A percentile compares a stretch with the other conserved stretches of the same genome.
These are phyloP conservation scores for Leonotis leonurus DNA, from an alignment of 257 asterid species.

Conservation along the genomic window DNA sequence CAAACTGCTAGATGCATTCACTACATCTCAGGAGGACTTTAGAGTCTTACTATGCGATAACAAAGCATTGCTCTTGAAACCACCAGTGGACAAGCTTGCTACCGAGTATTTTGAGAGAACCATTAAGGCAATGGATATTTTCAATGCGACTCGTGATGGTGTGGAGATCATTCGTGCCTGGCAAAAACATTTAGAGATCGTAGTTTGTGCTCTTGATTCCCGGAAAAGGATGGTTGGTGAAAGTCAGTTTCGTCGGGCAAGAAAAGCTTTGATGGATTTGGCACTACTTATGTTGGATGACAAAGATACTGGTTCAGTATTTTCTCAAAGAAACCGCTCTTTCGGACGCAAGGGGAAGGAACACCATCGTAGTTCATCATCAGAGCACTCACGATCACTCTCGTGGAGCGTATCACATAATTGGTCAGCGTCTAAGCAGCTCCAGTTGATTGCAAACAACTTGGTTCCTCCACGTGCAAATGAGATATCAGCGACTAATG, in stretches of 20 bases:
- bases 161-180: conserved; percentile 66
- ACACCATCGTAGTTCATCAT: conserved; percentile 30
- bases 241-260: conserved; percentile 76
- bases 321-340: conserved; percentile 65
- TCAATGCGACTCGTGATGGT: conserved; percentile 84
- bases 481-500: conserved; percentile 56
- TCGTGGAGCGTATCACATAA: conserved; percentile 87
- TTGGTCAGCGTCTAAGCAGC: conserved; percentile 97
- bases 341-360: conserved; percentile 79
- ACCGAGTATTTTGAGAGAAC: conserved; percentile 66
- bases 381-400: conserved; percentile 74
- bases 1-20: conserved; percentile 56
- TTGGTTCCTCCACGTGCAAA: conserved; percentile 61
- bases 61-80: conserved; percentile 37
- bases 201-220: conserved; percentile 49
- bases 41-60: conserved; percentile 33
- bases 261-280: conserved; percentile 74
- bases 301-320: conserved; percentile 51
- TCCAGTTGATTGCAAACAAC: conserved; percentile 60
- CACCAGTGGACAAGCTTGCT: conserved; percentile 49
- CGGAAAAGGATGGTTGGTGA: conserved; percentile 40
- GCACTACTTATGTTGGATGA: conserved; percentile 75
- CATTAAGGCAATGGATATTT: conserved; percentile 80
- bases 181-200: conserved; percentile 74
- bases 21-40: conserved; percentile 59